Percentiles rank a stretch among this genome's conserved stretches.
These are phyloP conservation scores for Phaeosphaeria sp. DNA, from an alignment of 2,329 filamentous ascomycete genomes.

Conservation along the genomic window DNA sequence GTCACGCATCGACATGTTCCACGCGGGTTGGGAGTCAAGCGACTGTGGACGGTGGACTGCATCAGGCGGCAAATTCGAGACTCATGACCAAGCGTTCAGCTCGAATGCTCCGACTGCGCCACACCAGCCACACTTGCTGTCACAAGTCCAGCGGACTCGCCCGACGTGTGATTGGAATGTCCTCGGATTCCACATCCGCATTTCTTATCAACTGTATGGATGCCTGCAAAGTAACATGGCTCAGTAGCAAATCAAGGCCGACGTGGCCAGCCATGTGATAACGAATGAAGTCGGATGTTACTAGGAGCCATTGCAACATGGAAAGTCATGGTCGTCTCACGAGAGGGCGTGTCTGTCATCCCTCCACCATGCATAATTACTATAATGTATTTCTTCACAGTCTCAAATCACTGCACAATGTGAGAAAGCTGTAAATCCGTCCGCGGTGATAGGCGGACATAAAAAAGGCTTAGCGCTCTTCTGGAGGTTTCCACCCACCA, in stretches of 20 bases:
- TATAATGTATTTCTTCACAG: no score
- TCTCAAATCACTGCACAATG: no score
- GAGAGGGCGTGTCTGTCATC: no score
- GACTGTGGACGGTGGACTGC: no score
- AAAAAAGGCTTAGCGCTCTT: constrained; percentile 17
- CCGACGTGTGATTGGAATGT: neutral
- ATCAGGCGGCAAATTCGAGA: neutral
- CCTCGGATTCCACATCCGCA: neutral
- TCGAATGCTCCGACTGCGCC: neutral
- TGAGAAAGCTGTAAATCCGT: no score
- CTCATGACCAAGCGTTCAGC: neutral
- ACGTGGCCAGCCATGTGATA: neutral
- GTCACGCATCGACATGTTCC: neutral
- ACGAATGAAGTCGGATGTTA: neutral
- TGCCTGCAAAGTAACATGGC: constrained; percentile 1
- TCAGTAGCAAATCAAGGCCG: neutral
- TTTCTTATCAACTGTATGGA: neutral
- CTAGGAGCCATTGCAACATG: neutral
- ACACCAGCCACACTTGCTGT: neutral
- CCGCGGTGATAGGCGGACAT: neutral
- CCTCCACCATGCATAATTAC: no score
- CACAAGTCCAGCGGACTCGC: neutral
- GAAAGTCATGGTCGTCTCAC: no score
- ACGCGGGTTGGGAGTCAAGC: neutral
- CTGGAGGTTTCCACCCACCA: constrained; percentile 27